These are phyloP conservation scores for Eimeria zaria DNA, from an alignment of 169 alveolate species.

Conservation along the genomic window DNA sequence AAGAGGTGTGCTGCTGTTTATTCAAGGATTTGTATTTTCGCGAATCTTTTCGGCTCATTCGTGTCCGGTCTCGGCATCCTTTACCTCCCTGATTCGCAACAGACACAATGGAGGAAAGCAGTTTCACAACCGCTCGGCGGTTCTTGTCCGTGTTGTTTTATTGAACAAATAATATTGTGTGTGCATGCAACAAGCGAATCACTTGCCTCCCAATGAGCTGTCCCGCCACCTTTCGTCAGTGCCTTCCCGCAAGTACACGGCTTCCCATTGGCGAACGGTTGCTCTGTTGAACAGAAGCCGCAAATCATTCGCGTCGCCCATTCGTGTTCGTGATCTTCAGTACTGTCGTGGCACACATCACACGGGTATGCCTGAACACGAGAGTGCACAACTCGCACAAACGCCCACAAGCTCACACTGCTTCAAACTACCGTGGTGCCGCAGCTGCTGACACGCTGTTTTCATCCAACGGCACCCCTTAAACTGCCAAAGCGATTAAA, in stretches of 20 bases:
- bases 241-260: constrained; percentile 85
- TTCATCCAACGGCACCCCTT: background rate
- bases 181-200: background rate
- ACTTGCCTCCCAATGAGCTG: constrained; percentile 87
- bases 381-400: background rate
- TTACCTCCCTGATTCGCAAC: constrained; percentile 84
- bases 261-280: constrained; percentile 71
- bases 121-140: background rate
- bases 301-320: constrained; percentile 94
- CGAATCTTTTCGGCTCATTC: constrained; percentile 84
- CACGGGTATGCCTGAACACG: constrained; percentile 91
- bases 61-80: constrained; percentile 84
- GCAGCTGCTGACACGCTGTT: background rate
- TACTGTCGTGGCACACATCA: constrained; percentile 93
- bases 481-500: background rate
- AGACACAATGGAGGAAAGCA: background rate
- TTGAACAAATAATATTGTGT: background rate
- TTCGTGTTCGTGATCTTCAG: constrained; percentile 91
- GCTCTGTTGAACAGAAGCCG: constrained; percentile 93
- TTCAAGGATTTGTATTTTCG: constrained; percentile 71
- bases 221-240: constrained; percentile 69
- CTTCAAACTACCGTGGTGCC: background rate
- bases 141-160: background rate
- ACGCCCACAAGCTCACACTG: background rate
- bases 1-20: background rate